A percentile compares a stretch with the other conserved stretches of the same genome.
Evolutionary conservation across 768 basidiomycete species (phyloP).

Genomic region (Rhizopogon roseolus): DNA sequence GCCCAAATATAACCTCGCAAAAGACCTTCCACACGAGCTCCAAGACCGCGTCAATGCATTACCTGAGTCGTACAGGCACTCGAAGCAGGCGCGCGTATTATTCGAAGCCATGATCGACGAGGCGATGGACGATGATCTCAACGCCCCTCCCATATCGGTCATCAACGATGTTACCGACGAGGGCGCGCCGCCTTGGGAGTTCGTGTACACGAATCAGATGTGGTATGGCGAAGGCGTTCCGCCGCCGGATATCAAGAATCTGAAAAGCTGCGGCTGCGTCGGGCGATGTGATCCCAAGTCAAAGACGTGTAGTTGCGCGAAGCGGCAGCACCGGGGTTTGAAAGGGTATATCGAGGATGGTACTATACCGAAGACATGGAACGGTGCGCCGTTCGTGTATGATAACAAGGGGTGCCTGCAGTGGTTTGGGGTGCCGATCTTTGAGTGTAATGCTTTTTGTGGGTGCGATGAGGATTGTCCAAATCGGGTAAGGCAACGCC

Average conservation of each 20-base stretch:
- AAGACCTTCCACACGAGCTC: constrained; percentile 55
- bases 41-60: constrained; percentile 65
- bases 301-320: constrained; percentile 67
- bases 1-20: constrained; percentile 28
- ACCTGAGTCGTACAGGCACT: constrained; percentile 32
- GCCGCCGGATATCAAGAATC: constrained; percentile 49
- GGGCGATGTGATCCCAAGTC: constrained; percentile 73
- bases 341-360: constrained; percentile 13
- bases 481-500: constrained; percentile 58
- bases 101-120: constrained; percentile 65
- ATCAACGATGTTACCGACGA: constrained; percentile 63
- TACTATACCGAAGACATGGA: constrained; percentile 26
- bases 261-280: constrained; percentile 70
- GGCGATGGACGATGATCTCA: constrained; percentile 60
- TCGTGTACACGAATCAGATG: constrained; percentile 80
- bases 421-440: constrained; percentile 54
- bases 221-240: constrained; percentile 70
- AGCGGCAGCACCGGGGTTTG: constrained; percentile 43
- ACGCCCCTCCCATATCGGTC: constrained; percentile 64
- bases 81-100: constrained; percentile 42
- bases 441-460: constrained; percentile 84
- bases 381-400: constrained; percentile 61
- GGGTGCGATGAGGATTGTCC: constrained; percentile 75
- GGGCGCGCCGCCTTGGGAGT: constrained; percentile 78
- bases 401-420: constrained; percentile 55